Conservation (phyloP, 345 rosid genomes). For the Camelina laxa region DNA sequence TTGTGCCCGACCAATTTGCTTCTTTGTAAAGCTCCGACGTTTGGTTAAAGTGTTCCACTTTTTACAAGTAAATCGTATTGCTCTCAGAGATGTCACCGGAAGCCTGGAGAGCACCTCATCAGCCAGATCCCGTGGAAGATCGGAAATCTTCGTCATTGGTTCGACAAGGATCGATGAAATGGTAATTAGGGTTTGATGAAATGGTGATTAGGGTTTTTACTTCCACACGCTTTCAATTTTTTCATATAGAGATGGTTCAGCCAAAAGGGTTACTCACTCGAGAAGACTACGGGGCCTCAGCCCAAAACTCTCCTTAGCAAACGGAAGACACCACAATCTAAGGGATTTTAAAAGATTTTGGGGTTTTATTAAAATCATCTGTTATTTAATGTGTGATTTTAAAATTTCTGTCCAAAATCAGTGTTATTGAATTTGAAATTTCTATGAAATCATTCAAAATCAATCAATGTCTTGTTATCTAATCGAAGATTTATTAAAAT, state of each 20-base stretch:
- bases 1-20: background rate
- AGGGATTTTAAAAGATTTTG: too few relatives aligned
- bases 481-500: too few relatives aligned
- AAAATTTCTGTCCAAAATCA: too few relatives aligned
- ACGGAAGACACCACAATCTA: too few relatives aligned
- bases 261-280: background rate
- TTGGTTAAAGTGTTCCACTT: conserved; percentile 8
- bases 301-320: background rate
- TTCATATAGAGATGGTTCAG: background rate
- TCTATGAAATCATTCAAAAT: too few relatives aligned
- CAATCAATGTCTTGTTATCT: too few relatives aligned
- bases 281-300: background rate
- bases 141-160: conserved; percentile 1
- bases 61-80: background rate
- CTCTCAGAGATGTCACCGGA: background rate
- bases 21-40: background rate
- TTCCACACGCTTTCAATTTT: background rate
- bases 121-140: conserved; percentile 8
- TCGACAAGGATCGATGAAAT: background rate
- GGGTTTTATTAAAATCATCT: too few relatives aligned
- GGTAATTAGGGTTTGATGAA: too few relatives aligned
- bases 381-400: too few relatives aligned
- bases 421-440: too few relatives aligned
- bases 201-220: conserved; percentile 8
- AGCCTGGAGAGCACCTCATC: conserved; percentile 18